A percentile compares a stretch with the other conserved stretches of the same genome.
phyloP scores from a whole-genome alignment of 2,329 filamentous ascomycete species.

The Paraphaeosphaeria minitans region DNA sequence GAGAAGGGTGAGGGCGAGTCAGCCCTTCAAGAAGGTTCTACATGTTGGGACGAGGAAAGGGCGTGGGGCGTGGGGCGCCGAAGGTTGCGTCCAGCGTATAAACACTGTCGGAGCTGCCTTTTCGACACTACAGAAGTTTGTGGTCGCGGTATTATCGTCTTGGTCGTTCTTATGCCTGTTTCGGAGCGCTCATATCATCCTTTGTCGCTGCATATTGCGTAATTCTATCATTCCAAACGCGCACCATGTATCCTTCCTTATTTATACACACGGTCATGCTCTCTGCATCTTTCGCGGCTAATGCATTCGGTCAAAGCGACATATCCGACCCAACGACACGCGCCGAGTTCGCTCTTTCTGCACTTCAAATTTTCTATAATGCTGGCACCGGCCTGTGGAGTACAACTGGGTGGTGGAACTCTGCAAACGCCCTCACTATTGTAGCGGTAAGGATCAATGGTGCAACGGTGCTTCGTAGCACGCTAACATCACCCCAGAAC shows the following conservation, averaged over 20 bases:
- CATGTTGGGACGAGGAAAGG: background rate
- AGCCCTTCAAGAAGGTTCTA: background rate
- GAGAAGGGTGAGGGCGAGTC: constrained; percentile 16
- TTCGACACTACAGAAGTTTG: constrained; percentile 1
- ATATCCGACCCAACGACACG: constrained; percentile 29
- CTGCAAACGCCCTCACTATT: constrained; percentile 68
- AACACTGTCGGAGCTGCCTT: constrained; percentile 10
- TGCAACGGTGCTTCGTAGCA: no score
- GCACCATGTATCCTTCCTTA: constrained; percentile 25
- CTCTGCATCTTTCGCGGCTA: constrained; percentile 23
- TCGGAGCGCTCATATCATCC: background rate
- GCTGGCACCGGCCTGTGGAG: constrained; percentile 65
- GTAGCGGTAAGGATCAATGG: constrained; percentile 43
- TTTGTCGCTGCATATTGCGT: constrained; percentile 6
- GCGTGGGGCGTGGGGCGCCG: background rate
- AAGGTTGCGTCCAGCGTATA: constrained; percentile 3
- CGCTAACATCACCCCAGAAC: constrained; percentile 46
- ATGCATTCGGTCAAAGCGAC: constrained; percentile 27
- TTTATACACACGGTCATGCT: constrained; percentile 22
- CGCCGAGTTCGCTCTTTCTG: constrained; percentile 43
- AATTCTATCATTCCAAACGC: constrained; percentile 8
- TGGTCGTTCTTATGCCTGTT: background rate
- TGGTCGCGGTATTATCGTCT: background rate
- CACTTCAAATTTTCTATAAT: constrained; percentile 68
- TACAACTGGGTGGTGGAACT: constrained; percentile 74